Evolutionary conservation across 2,329 filamentous ascomycete genomes (phyloP).

Genomic region (Bipolaris sorokiniana): DNA sequence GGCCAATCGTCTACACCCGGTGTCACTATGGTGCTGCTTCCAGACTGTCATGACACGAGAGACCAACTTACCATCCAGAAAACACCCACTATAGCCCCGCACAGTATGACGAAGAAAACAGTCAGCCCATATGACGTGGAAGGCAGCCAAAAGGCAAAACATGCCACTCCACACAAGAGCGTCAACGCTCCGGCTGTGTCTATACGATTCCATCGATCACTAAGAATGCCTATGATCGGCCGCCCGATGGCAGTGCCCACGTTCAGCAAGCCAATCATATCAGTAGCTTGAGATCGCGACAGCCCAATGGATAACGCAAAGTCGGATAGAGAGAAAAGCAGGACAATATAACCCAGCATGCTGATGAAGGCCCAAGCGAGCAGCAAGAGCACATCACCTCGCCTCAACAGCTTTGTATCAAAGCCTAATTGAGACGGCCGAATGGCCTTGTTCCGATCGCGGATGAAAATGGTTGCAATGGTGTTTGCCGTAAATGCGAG

Average conservation of each 20-base stretch:
- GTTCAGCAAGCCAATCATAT: constrained; percentile 54
- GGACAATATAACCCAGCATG: constrained; percentile 56
- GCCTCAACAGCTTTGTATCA: constrained; percentile 44
- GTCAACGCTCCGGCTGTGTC: constrained; percentile 51
- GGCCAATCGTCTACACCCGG: constrained; percentile 44
- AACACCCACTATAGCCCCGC: constrained; percentile 53
- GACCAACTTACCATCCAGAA: constrained; percentile 4
- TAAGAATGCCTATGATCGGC: constrained; percentile 54
- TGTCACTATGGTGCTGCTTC: neutral
- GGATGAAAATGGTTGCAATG: constrained; percentile 38
- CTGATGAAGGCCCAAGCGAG: constrained; percentile 53
- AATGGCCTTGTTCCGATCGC: constrained; percentile 45
- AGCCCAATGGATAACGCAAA: constrained; percentile 56
- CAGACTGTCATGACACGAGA: neutral
- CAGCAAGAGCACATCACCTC: constrained; percentile 47
- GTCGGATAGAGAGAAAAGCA: constrained; percentile 57
- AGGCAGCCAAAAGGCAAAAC: constrained; percentile 56
- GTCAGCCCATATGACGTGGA: constrained; percentile 52
- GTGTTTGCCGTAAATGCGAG: constrained; percentile 37
- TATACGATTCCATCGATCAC: constrained; percentile 55
- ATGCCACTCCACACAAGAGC: constrained; percentile 47
- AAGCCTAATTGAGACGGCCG: constrained; percentile 45
- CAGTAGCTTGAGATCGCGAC: constrained; percentile 47
- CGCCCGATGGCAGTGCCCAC: constrained; percentile 57
- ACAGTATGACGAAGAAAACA: constrained; percentile 53